A percentile compares a stretch with the other conserved stretches of the same genome.
Evolutionary conservation across 2,329 filamentous ascomycete species (phyloP).

Genomic region (Drechslera avenae): DNA sequence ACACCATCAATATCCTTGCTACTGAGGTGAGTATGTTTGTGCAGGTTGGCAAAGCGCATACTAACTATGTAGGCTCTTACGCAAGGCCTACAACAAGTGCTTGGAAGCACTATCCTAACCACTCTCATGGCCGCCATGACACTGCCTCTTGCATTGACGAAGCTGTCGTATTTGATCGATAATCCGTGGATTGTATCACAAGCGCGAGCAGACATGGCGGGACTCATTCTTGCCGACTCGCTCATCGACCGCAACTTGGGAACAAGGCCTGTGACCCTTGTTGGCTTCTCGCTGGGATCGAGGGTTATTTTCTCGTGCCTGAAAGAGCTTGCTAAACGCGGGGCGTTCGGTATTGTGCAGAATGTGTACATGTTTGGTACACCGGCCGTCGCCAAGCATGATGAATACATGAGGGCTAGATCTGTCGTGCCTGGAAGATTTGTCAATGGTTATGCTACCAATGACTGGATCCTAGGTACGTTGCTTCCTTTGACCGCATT

Average conservation of each 20-base stretch:
- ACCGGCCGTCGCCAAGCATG: constrained; percentile 86
- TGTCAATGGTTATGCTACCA: constrained; percentile 90
- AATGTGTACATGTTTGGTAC: constrained; percentile 96
- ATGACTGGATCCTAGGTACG: constrained; percentile 90
- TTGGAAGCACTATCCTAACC: constrained; percentile 86
- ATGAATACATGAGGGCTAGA: constrained; percentile 81
- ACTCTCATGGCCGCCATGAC: constrained; percentile 91
- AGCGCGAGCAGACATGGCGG: constrained; percentile 84
- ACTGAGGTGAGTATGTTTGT: constrained; percentile 72
- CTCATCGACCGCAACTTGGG: constrained; percentile 90
- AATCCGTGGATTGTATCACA: constrained; percentile 99
- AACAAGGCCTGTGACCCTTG: constrained; percentile 86
- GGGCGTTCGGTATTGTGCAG: constrained; percentile 84
- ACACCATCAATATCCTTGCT: constrained; percentile 96
- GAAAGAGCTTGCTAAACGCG: constrained; percentile 81
- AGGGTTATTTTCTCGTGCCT: constrained; percentile 92
- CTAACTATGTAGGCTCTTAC: constrained; percentile 74
- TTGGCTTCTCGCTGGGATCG: constrained; percentile 92
- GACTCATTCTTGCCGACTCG: constrained; percentile 91
- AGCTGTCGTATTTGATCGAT: constrained; percentile 94
- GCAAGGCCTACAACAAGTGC: constrained; percentile 91
- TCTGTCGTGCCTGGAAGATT: constrained; percentile 91
- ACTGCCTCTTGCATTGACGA: constrained; percentile 89
- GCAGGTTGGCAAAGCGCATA: constrained; percentile 27
- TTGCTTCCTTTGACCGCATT: neutral